Percentiles rank a stretch among this genome's conserved stretches.
These are phyloP conservation scores for Xylariaceae sp. DNA, from an alignment of 2,329 filamentous ascomycete genomes.

Conservation along the genomic window DNA sequence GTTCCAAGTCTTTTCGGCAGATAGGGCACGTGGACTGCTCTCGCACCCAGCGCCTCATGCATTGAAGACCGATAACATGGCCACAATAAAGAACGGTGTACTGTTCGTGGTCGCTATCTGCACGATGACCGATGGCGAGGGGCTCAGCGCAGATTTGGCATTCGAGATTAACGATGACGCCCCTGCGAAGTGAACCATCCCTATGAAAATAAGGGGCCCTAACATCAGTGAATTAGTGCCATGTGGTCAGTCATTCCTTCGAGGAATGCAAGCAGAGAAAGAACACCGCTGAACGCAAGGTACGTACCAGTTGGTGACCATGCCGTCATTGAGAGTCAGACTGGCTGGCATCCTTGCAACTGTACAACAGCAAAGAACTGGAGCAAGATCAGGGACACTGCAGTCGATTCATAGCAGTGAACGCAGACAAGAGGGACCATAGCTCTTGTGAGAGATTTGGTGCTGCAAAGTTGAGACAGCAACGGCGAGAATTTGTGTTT, in stretches of 20 bases:
- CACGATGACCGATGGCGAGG: not conserved
- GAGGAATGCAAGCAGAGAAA: no score
- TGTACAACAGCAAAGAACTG: not conserved
- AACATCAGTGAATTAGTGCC: no score
- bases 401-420: no score
- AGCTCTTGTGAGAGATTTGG: no score
- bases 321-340: not conserved
- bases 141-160: not conserved
- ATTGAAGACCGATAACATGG: not conserved
- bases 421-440: no score
- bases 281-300: no score
- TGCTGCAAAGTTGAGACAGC: no score
- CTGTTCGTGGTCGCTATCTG: not conserved
- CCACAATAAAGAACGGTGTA: not conserved
- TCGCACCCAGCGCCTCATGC: not conserved
- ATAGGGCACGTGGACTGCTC: not conserved
- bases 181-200: not conserved
- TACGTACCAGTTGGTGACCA: not conserved
- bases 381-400: no score
- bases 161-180: not conserved
- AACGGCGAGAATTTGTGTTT: no score
- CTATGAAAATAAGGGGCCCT: not conserved
- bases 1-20: not conserved
- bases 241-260: no score
- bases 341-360: not conserved